Base-by-base conservation (phyloP, 2,329 filamentous ascomycete species). In the Penicillium thymicola region DNA sequence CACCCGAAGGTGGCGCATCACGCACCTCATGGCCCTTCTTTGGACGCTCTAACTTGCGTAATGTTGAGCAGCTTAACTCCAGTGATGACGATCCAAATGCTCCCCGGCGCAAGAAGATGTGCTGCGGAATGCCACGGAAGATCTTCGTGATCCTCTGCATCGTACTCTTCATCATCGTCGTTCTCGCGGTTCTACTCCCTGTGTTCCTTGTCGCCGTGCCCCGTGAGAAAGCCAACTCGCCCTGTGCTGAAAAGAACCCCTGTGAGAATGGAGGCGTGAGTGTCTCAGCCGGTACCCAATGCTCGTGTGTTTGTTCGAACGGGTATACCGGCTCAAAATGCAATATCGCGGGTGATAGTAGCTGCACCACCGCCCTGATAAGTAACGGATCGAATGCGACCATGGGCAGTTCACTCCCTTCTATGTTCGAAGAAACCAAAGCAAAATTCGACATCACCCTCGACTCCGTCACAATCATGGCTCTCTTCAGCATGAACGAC, bases 261-360 rank as follows among this genome's bases (percentile, higher is more conserved):
- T 97, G 93, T 68, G 76, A 83, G 51, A 96, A 97, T 62, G 91
- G 90, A 10, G 93, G 93, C 28, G 86, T 87, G 18, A 92, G 87
- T 54, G 83, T 93, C 16, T 74, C 91, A 21, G 84, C 82, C 16
- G 79, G 84, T 55, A 82, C 84, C 4, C 78, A 82, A 21, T 97
- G 93, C 75, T 88, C 87, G 13, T 99, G 93, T 71, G 85, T 97
- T 42, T 99, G 93, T 74, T 85, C 88, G 23, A 92, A 94, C 66
- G 91, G 92, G 1, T 97, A 93, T 71, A 92, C 89, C 0, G 87
- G 87, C 23, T 75, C 75, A 2, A 80, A 77, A 16, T 90, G 87
- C 67, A 78, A 75, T 2, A 75, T 73, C 5, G 62, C 74, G 14
- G 73, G 78, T 14, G 81, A 81, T 54, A 76, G 80, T 25, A 75